Conservation (phyloP, 306 rosid species). For the Gynostemma pentaphyllum region DNA sequence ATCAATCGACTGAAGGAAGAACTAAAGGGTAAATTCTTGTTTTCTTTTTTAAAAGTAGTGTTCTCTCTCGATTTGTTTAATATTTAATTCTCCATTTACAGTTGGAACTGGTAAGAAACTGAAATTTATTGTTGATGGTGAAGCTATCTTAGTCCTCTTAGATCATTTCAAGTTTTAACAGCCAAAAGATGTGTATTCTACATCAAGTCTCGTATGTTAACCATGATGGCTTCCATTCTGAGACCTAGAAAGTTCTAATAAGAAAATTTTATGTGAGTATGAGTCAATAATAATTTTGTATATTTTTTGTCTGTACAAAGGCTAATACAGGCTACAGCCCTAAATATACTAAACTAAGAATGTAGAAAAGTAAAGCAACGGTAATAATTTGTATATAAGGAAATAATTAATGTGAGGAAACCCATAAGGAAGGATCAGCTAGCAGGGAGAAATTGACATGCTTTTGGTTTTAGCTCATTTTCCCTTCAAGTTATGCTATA, state of each 20-base stretch:
- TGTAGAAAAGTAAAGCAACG: too few species aligned
- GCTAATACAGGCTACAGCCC: too few species aligned
- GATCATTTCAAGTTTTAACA: neutral
- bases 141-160: neutral
- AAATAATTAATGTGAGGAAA: too few species aligned
- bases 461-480: too few species aligned
- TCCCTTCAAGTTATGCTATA: too few species aligned
- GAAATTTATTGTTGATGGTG: neutral
- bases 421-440: too few species aligned
- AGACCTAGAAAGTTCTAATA: neutral
- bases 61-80: neutral
- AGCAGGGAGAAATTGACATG: too few species aligned
- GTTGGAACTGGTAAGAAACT: neutral
- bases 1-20: conserved; percentile 51
- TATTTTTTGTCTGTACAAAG: too few species aligned
- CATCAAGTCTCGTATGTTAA: neutral
- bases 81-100: neutral
- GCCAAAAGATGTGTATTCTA: neutral
- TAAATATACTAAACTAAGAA: too few species aligned
- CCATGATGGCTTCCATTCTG: neutral
- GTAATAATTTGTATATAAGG: too few species aligned
- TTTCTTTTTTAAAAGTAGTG: neutral
- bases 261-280: too few species aligned
- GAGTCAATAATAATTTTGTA: too few species aligned
- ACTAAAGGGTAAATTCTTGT: conserved; percentile 44